Evolutionary conservation across 2,329 filamentous ascomycete genomes (phyloP).

Genomic region (Fusarium sp.): DNA sequence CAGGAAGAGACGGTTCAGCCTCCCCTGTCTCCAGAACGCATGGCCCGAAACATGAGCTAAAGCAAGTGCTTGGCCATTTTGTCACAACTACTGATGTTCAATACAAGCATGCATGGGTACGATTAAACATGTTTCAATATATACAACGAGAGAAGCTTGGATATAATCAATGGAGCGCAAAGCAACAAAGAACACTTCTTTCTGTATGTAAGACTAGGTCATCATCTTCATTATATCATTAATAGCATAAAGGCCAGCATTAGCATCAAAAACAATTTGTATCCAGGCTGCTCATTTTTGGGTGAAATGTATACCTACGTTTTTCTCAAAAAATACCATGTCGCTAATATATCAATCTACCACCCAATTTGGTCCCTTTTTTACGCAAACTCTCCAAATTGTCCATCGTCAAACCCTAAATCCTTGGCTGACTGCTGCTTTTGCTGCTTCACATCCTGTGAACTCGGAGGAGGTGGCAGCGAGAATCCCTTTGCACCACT

Average conservation of each 20-base stretch:
- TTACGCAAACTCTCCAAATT: slow-evolving; percentile 85
- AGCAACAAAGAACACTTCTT: background rate
- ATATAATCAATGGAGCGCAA: background rate
- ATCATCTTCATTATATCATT: slow-evolving; percentile 26
- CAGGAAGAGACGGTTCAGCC: slow-evolving; percentile 42
- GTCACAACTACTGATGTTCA: background rate
- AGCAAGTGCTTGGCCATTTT: background rate
- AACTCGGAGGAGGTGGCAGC: slow-evolving; percentile 76
- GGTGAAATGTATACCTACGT: slow-evolving; percentile 21
- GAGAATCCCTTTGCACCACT: slow-evolving; percentile 54
- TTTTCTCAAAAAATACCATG: slow-evolving; percentile 27
- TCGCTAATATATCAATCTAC: slow-evolving; percentile 33
- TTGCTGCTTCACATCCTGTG: slow-evolving; percentile 69
- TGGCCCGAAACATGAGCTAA: slow-evolving; percentile 38
- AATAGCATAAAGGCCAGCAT: slow-evolving; percentile 15
- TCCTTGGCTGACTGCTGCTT: slow-evolving; percentile 69
- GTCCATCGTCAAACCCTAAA: slow-evolving; percentile 86
- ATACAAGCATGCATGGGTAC: background rate
- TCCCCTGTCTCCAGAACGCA: slow-evolving; percentile 44
- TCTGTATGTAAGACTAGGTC: background rate
- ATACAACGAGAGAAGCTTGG: background rate
- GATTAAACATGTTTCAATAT: background rate
- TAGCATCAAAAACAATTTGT: slow-evolving; percentile 6
- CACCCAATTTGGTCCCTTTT: background rate
- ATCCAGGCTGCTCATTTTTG: slow-evolving; percentile 7